Evolutionary conservation across 768 basidiomycete species (phyloP).

Genomic region (Mrakia blollopis): DNA sequence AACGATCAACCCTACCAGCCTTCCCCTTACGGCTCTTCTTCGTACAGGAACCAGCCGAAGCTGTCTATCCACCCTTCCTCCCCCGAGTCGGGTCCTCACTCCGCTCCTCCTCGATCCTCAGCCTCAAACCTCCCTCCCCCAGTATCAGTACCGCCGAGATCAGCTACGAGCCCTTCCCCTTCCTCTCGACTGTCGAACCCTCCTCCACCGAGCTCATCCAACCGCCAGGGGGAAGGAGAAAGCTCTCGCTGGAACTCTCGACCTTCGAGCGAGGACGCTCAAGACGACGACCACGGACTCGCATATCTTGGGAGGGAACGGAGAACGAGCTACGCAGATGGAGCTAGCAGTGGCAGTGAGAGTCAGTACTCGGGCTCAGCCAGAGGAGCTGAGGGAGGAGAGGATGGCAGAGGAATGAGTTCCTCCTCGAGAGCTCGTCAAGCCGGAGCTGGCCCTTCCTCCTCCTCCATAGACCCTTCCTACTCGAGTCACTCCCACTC

Average conservation of each 20-base stretch:
- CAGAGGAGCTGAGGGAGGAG: not conserved
- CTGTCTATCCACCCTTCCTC: slow-evolving; percentile 17
- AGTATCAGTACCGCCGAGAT: slow-evolving; percentile 17
- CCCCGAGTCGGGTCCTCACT: slow-evolving; percentile 17
- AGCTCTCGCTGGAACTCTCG: not conserved
- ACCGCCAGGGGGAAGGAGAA: not conserved
- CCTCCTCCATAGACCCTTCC: slow-evolving; percentile 6
- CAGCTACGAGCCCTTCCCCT: slow-evolving; percentile 22
- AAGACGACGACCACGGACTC: slow-evolving; percentile 18
- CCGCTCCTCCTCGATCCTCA: slow-evolving; percentile 17
- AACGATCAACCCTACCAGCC: not conserved
- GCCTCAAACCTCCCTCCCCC: not conserved
- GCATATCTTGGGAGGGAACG: slow-evolving; percentile 15
- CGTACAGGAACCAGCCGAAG: slow-evolving; percentile 8
- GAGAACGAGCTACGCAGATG: slow-evolving; percentile 11
- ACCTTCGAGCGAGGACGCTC: slow-evolving; percentile 7
- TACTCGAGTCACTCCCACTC: not conserved
- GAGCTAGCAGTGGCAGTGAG: slow-evolving; percentile 16
- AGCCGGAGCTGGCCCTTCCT: not conserved
- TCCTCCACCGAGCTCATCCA: not conserved
- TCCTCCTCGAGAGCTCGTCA: not conserved
- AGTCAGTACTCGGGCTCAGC: slow-evolving; percentile 15
- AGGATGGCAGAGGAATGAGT: not conserved
- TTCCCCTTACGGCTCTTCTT: not conserved
- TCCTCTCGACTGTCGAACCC: not conserved